Percentiles rank a stretch among this genome's conserved stretches.
Evolutionary conservation across 371 early-diverging fungal species (phyloP).

Genomic region (Entomophthora muscae): DNA sequence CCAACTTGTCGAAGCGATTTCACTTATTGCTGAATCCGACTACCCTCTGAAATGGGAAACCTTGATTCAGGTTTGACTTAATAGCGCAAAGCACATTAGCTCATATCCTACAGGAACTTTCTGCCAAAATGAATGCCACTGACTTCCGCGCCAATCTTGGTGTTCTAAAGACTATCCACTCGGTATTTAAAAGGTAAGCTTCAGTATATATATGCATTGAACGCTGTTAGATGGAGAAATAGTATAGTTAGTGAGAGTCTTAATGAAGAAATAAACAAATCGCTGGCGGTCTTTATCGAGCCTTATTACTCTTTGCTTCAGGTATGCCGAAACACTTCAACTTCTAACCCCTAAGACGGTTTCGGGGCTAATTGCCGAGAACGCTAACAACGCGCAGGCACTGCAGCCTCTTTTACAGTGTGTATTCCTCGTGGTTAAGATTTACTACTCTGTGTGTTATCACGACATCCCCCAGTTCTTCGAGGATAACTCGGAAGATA

Average conservation of each 20-base stretch:
- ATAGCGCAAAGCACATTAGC: background rate
- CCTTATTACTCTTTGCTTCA: conserved; percentile 68
- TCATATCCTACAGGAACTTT: conserved; percentile 32
- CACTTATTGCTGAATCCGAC: conserved; percentile 77
- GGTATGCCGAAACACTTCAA: conserved; percentile 19
- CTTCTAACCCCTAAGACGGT: conserved; percentile 34
- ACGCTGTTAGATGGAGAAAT: conserved; percentile 57
- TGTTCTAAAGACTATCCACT: conserved; percentile 81
- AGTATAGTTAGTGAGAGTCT: conserved; percentile 61
- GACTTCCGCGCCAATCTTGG: conserved; percentile 75
- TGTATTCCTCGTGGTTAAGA: conserved; percentile 58
- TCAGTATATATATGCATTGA: background rate
- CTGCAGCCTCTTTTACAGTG: conserved; percentile 53
- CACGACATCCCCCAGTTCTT: conserved; percentile 94
- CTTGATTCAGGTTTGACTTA: conserved; percentile 42
- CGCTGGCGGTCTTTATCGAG: conserved; percentile 62
- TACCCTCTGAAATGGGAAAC: conserved; percentile 77
- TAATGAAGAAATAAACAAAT: conserved; percentile 74
- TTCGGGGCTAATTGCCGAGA: conserved; percentile 52
- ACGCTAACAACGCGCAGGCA: conserved; percentile 34
- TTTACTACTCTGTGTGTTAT: conserved; percentile 78
- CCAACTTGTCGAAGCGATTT: conserved; percentile 81
- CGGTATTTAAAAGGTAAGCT: conserved; percentile 70
- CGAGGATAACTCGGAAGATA: conserved; percentile 67
- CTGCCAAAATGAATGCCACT: conserved; percentile 47